Conservation (phyloP, 2,329 filamentous ascomycete species). For the Penicillium capsulatum region DNA sequence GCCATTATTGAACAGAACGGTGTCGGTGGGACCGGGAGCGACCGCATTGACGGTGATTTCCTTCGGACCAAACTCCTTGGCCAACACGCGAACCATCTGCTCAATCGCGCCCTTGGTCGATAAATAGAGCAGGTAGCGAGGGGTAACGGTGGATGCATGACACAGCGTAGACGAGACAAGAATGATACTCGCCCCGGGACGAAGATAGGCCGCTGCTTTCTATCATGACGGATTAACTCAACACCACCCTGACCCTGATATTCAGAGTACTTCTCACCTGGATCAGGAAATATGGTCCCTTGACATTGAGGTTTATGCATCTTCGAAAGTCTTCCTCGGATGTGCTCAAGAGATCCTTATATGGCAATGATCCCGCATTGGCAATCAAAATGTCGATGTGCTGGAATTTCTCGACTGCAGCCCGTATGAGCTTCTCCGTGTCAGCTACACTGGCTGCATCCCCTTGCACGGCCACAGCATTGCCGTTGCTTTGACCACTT, state of each 20-base stretch:
- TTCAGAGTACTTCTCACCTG: conserved; percentile 12
- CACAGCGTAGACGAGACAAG: conserved; percentile 50
- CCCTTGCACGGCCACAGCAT: conserved; percentile 54
- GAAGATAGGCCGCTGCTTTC: conserved; percentile 52
- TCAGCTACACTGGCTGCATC: conserved; percentile 49
- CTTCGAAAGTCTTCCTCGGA: conserved; percentile 52
- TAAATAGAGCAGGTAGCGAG: conserved; percentile 51
- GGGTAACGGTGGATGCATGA: conserved; percentile 38
- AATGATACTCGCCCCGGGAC: conserved; percentile 48
- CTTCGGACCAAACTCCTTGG: conserved; percentile 53
- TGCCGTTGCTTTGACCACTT: conserved; percentile 45
- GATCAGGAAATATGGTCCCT: conserved; percentile 54
- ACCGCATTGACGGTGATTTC: conserved; percentile 52
- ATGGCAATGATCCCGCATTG: conserved; percentile 52
- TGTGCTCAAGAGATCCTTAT: conserved; percentile 48
- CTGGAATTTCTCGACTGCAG: conserved; percentile 49
- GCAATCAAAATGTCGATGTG: conserved; percentile 58
- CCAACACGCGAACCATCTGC: conserved; percentile 53
- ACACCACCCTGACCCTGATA: background rate
- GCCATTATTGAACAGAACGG: conserved; percentile 53
- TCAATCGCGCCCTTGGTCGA: conserved; percentile 58
- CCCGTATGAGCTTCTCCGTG: conserved; percentile 49
- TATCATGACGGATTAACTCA: conserved; percentile 23
- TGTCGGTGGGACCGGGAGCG: conserved; percentile 53
- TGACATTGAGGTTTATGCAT: conserved; percentile 53